Evolutionary conservation across 441 rosid species (phyloP), one percentile per base, ranked within the genome.

Genomic region (Macaranga tanarius): DNA sequence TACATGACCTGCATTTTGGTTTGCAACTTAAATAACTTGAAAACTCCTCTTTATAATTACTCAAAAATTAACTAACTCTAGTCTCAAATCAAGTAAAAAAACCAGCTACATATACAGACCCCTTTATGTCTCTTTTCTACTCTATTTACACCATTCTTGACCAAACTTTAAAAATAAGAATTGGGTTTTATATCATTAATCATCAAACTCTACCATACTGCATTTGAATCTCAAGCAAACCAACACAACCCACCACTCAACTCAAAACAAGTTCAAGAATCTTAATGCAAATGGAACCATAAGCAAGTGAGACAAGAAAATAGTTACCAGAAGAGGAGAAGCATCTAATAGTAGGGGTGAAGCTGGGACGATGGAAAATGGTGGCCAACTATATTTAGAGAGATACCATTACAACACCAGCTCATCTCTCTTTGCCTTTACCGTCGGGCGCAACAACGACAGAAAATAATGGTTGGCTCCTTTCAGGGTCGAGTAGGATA

Each of bases 1-100:
- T 50, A 85, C 67, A 73, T 92, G 97, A 65, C 82, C 97, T 88
- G 85, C 83, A 77, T 65, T 58, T 28, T 26, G 4, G 45, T 72
- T 57, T 16, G 7, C 45, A 58, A 67, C 20, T 34, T 34, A 63
- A 12, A 28, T n/a, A 6, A 6, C 26, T 51, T n/a, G n/a, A 62
- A n/a, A 59, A 48, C 19, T 45, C 22, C n/a, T 25, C 0, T 3
- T 2, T 2, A 9, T 42, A 26, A 20, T 13, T 17, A 23, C 10
- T 23, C 71, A 68, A 10, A 34, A 23, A 54, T 68, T 45, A 66
- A 66, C 70, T 28, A 51, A 50, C 50, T 23, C 58, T 28, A 13
- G 59, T 66, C 45, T 25, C 20, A 48, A 64, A 13, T 20, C 50
- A 44, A 48, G 58, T 54, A 26, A 44, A 45, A 70, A 31, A 70